Conservation (phyloP, 1,284 basidiomycete species). For the Pisolithus thermaeus region DNA sequence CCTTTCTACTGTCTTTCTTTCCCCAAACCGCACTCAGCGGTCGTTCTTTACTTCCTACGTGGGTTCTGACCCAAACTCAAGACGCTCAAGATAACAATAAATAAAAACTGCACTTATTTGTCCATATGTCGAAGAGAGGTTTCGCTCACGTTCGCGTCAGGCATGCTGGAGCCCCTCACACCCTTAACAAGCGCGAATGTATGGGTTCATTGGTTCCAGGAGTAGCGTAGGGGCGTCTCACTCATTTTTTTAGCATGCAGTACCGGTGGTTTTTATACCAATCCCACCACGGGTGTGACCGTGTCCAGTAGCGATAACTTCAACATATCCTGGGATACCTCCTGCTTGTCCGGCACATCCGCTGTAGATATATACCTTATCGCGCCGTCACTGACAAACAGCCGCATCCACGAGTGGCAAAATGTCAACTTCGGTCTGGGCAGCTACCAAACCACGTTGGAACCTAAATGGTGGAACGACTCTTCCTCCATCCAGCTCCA, state of each 20-base stretch:
- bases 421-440: slow-evolving; percentile 54
- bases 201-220: background rate
- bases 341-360: slow-evolving; percentile 40
- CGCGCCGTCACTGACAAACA: slow-evolving; percentile 40
- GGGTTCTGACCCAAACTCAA: slow-evolving; percentile 1
- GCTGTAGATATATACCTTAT: slow-evolving; percentile 74
- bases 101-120: slow-evolving; percentile 1
- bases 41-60: slow-evolving; percentile 20
- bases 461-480: slow-evolving; percentile 77
- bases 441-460: slow-evolving; percentile 47
- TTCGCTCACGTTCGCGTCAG: slow-evolving; percentile 24
- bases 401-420: slow-evolving; percentile 61
- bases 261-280: slow-evolving; percentile 61
- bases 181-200: slow-evolving; percentile 19
- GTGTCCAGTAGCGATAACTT: slow-evolving; percentile 52
- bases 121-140: slow-evolving; percentile 27
- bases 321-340: slow-evolving; percentile 69
- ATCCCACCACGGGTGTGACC: slow-evolving; percentile 48
- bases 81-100: slow-evolving; percentile 2
- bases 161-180: slow-evolving; percentile 18
- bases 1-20: slow-evolving; percentile 14
- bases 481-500: slow-evolving; percentile 54
- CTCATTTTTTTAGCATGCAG: slow-evolving; percentile 38
- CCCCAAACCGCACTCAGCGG: slow-evolving; percentile 20
- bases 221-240: background rate